phyloP scores from a whole-genome alignment of 306 rosid genomes.

The Trichosanthes cucumerina region DNA sequence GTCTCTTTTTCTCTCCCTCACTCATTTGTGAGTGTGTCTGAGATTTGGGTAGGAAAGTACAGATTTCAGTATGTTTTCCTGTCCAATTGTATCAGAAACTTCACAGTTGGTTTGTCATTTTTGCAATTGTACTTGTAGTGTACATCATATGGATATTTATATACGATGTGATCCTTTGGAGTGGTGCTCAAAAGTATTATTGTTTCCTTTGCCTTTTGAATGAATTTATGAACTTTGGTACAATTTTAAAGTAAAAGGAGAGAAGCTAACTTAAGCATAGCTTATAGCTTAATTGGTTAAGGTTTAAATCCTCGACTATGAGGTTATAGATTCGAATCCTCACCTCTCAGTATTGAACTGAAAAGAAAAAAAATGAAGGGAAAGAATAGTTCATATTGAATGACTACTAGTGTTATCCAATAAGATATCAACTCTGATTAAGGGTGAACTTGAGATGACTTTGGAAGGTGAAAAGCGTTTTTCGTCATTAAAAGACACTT shows the following conservation, averaged over 20 bases:
- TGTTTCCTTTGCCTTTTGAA: neutral
- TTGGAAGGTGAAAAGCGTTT: neutral
- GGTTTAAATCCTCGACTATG: no score
- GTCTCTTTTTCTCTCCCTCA: slow-evolving; percentile 6
- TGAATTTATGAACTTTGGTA: neutral
- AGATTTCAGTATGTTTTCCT: slow-evolving; percentile 17
- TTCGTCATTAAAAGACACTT: neutral
- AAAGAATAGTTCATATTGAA: neutral
- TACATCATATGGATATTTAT: slow-evolving; percentile 17
- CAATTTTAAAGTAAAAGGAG: neutral
- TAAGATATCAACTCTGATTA: neutral
- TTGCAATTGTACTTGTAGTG: slow-evolving; percentile 28
- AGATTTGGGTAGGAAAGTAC: slow-evolving; percentile 2
- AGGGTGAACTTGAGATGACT: neutral
- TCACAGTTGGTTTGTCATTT: neutral
- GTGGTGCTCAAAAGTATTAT: neutral
- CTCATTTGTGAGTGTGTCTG: neutral
- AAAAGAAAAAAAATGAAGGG: neutral
- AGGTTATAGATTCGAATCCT: neutral
- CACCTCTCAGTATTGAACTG: neutral
- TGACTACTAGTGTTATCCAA: neutral
- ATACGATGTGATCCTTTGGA: neutral
- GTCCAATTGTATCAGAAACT: slow-evolving; percentile 11
- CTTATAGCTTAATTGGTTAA: neutral
- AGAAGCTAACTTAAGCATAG: neutral